Base-by-base conservation (phyloP, 495 filamentous ascomycete genomes). In the Penicillium antarcticum region DNA sequence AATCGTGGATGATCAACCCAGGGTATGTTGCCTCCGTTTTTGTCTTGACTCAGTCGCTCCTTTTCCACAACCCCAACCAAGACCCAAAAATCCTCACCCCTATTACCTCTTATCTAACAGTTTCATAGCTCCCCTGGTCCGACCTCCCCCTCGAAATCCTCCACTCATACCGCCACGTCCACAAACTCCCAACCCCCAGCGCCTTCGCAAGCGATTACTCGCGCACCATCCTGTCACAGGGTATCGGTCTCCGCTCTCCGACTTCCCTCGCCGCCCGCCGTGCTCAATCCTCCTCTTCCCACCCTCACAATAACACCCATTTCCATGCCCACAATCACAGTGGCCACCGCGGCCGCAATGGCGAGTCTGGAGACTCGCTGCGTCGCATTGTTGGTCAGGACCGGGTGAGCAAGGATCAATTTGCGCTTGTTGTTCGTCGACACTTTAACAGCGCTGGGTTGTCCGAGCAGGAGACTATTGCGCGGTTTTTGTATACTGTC, bases 391-490 rank as follows among this genome's bases (percentile, higher is more conserved):
- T 66, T 42, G 65, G 69, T 14, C 73, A 77, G 53, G 69, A 87
- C 42, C 77, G 87, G 45, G 82, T 92, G 62, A 79, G 78, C 59
- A 87, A 89, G 62, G 85, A 92, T 21, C 81, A 91, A 57, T 77
- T 97, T 32, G 88, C 89, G n/a, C 77, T 84, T 49, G 78, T 86
- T 9, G 89, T 94, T 19, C 75, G 92, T 51, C 95, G 91, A 72
- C 88, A 96, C 66, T 96, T 97, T 68, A 96, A 96, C 62, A 85
- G 83, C 18, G 77, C 87, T 42, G 89, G 87, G 9, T 81, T 96
- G 11, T 85, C 84, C 45, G 92, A 97, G 68, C 90, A 85, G 56
- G 92, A 96, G 60, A 86, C 90, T 29, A 87, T 95, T 47, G 89
- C 91, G 16, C 84, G 90, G 56, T 87, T 96, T 62, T 61, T 94